Evolutionary conservation across 1,284 basidiomycete genomes (phyloP).

Genomic region (Rhizoctonia solani): DNA sequence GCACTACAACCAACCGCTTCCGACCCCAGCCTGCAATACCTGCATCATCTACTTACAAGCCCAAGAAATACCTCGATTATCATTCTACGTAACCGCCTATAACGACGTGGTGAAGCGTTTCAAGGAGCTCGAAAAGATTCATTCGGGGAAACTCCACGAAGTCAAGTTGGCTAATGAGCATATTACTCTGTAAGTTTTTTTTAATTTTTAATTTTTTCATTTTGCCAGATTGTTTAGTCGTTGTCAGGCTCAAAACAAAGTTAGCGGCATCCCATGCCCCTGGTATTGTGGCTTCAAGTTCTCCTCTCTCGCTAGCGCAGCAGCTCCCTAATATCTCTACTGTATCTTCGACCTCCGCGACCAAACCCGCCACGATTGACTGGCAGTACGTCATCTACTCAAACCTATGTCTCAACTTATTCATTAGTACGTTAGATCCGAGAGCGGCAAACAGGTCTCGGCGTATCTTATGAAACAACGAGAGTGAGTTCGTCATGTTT

Average conservation of each 20-base stretch:
- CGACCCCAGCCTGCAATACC: not conserved
- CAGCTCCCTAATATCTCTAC: not conserved
- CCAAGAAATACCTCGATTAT: not conserved
- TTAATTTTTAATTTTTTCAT: not conserved
- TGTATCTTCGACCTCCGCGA: not conserved
- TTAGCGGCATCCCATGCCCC: not conserved
- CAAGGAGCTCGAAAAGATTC: not conserved
- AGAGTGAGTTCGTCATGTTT: not conserved
- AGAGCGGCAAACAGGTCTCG: not conserved
- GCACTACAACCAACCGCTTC: not conserved
- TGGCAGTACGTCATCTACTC: conserved; percentile 13
- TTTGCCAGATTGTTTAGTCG: not conserved
- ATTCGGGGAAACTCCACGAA: not conserved
- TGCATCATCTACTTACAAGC: not conserved
- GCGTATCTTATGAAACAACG: not conserved
- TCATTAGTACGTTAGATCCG: conserved; percentile 5
- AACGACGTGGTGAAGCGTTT: not conserved
- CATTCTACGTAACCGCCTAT: not conserved
- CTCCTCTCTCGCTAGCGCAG: not conserved
- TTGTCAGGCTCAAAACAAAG: not conserved
- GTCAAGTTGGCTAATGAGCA: not conserved
- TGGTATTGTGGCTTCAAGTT: not conserved
- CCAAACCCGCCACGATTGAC: not conserved
- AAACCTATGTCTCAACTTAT: not conserved
- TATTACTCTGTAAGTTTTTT: not conserved